Evolutionary conservation across 2,329 filamentous ascomycete genomes (phyloP), one percentile per base, ranked within the genome.

Genomic region (Aspergillus flavus): DNA sequence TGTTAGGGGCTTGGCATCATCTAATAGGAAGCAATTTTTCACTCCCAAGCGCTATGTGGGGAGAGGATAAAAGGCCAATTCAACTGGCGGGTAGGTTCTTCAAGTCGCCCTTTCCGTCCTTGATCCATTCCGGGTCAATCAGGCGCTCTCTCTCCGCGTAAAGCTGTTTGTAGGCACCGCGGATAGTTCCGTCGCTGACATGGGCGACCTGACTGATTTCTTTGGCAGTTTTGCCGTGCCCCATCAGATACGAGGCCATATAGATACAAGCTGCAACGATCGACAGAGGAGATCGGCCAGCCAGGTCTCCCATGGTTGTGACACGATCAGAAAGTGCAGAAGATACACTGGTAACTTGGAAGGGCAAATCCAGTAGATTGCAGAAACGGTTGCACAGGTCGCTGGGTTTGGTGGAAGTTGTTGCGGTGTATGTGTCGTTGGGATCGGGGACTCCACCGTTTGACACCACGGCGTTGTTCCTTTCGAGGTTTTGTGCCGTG

Each of bases 201-300:
- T 93, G 92, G 1, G 92, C 93, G 21, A 95, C 90, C 28, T 80
- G 79, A 6, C 93, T 91, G 71, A 99, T 97, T 65, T 96, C 91
- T 77, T 94, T 94, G n/a, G 93, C 91, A 7, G 87, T 84, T 72
- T 91, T 91, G 23, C 88, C 84, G 69, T 95, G 87, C 61, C 90
- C 91, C 81, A 97, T 90, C 43, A 98, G 85, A 73, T 94, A 89
- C 34, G 92, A 93, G 4, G 94, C 91, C 88, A 98, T 95, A 83
- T 95, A 99, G 78, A 99, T 97, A 77, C 93, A 96, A 36, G 95
- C 94, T 21, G 94, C 94, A 7, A 96, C 94, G 65, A 96, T 93
- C 1, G 94, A 97, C 56, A 99, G 84, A 23, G 95, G 95, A 62
- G 94, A 98, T 64, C 95, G 92, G 68, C 95, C 95, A 41, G 94